A percentile compares a stretch with the other conserved stretches of the same genome.
Evolutionary conservation across 75 land plant species (phyloP).

Genomic region (Cunninghamia lanceolata): DNA sequence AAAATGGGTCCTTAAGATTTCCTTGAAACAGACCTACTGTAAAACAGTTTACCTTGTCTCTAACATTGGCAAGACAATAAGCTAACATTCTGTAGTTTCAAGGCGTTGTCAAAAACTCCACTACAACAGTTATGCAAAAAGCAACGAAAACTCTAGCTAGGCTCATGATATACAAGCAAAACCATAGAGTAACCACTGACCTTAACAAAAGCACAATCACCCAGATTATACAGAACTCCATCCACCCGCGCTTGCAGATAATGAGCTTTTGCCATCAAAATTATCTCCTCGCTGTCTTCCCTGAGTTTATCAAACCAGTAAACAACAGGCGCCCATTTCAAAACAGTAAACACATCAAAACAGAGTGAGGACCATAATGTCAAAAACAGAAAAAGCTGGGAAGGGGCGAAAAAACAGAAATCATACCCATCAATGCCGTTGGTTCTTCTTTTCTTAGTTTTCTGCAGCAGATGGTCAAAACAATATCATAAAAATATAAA

Average conservation of each 20-base stretch:
- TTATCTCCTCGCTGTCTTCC: constrained; percentile 32
- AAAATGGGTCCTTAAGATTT: background rate
- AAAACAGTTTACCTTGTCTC: background rate
- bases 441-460: background rate
- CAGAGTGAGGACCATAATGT: background rate
- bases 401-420: background rate
- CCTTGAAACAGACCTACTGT: background rate
- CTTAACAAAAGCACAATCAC: constrained; percentile 67
- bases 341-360: background rate
- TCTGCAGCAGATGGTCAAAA: background rate
- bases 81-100: background rate
- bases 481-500: background rate
- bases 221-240: constrained; percentile 40
- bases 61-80: background rate
- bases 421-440: background rate
- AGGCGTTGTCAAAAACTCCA: background rate
- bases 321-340: background rate
- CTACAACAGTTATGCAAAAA: background rate
- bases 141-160: background rate
- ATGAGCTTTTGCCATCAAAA: constrained; percentile 48
- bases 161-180: background rate
- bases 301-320: background rate
- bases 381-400: background rate
- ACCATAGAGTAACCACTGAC: constrained; percentile 13
- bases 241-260: constrained; percentile 62